These are phyloP conservation scores for Aspergillus carlsbadensis DNA, from an alignment of 495 filamentous ascomycete species.

Conservation along the genomic window DNA sequence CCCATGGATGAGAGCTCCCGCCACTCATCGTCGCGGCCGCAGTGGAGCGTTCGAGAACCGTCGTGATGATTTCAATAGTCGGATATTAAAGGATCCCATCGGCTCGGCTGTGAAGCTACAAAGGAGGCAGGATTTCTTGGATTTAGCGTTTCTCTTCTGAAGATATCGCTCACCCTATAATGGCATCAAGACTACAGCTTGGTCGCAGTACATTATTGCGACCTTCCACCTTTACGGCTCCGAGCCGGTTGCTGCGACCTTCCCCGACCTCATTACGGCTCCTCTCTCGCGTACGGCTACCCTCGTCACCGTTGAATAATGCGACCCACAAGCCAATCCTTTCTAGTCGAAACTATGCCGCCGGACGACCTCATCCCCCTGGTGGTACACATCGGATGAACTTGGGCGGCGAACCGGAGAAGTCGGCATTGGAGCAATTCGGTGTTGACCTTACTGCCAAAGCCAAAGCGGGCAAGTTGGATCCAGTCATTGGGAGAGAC, in stretches of 20 bases:
- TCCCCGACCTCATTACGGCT: constrained; percentile 20
- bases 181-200: constrained; percentile 41
- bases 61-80: constrained; percentile 29
- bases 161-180: constrained; percentile 14
- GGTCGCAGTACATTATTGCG: constrained; percentile 33
- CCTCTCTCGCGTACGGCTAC: constrained; percentile 20
- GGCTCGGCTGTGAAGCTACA: neutral
- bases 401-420: constrained; percentile 73
- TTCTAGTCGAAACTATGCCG: constrained; percentile 61
- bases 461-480: constrained; percentile 85
- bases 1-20: constrained; percentile 22
- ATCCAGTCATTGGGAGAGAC: constrained; percentile 93
- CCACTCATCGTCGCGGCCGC: constrained; percentile 29
- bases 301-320: constrained; percentile 16
- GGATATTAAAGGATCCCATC: constrained; percentile 22
- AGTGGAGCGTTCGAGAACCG: constrained; percentile 47
- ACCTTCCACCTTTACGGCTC: constrained; percentile 21
- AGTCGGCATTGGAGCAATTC: constrained; percentile 84
- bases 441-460: constrained; percentile 86
- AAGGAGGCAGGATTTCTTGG: neutral
- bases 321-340: constrained; percentile 6
- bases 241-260: constrained; percentile 22
- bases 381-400: constrained; percentile 94
- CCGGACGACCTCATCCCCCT: constrained; percentile 78
- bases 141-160: neutral